These are phyloP conservation scores for Mallotus repandus DNA, from an alignment of 441 rosid species.

Conservation along the genomic window DNA sequence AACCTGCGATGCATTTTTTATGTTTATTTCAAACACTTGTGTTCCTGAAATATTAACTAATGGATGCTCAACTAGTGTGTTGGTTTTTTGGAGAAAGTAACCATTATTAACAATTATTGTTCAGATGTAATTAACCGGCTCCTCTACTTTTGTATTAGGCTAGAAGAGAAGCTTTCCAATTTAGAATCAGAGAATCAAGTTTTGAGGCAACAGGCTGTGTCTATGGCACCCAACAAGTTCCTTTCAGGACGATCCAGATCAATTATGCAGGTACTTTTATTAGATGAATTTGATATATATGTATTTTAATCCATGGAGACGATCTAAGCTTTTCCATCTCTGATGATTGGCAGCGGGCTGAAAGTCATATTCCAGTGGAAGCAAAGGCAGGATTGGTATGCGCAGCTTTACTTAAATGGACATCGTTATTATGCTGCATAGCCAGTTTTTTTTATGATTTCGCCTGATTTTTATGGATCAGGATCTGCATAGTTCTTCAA, in stretches of 20 bases:
- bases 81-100: slow-evolving; percentile 10
- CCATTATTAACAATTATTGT: neutral
- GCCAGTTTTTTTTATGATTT: slow-evolving; percentile 16
- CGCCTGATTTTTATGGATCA: slow-evolving; percentile 30
- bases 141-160: slow-evolving; percentile 42
- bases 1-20: neutral
- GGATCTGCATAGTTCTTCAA: slow-evolving; percentile 79
- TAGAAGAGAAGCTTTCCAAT: slow-evolving; percentile 86
- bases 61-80: neutral
- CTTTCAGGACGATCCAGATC: slow-evolving; percentile 97
- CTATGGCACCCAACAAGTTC: slow-evolving; percentile 97
- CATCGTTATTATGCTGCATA: slow-evolving; percentile 5
- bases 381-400: slow-evolving; percentile 61
- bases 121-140: slow-evolving; percentile 20
- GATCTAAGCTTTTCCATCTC: slow-evolving; percentile 20
- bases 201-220: slow-evolving; percentile 90
- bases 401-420: slow-evolving; percentile 5
- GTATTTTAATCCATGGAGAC: neutral
- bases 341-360: slow-evolving; percentile 66
- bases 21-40: neutral
- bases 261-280: slow-evolving; percentile 67
- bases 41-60: neutral
- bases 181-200: slow-evolving; percentile 96
- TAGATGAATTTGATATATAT: slow-evolving; percentile 5
- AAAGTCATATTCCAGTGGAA: slow-evolving; percentile 66